Base-by-base conservation (phyloP, 2,329 filamentous ascomycete genomes). In the Hymenoscyphus albidus region DNA sequence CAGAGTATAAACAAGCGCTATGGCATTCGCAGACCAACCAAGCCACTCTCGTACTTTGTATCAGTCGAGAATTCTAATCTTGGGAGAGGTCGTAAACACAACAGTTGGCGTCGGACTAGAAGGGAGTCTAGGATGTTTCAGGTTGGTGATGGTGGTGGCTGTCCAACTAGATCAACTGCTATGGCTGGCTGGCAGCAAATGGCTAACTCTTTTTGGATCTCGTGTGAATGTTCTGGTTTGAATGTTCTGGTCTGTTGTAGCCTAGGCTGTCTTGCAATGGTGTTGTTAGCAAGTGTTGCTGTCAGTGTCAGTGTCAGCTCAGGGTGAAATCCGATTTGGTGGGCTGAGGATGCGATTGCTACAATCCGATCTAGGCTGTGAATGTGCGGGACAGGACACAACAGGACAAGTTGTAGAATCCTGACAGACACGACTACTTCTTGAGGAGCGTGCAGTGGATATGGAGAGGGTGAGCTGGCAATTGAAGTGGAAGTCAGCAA, bases 1-100 rank as follows among this genome's bases (percentile, higher is more conserved):
- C 56, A 63, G 58, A 65, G 61, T 59, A 40, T 42, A 9, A 35
- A 38, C 63, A 64, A 60, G 65, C 65, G 63, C 62, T 64, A 62
- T 54, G 55, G 51, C 62, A 64, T 64, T 27, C 58, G 58, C 62
- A 60, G 58, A 48, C 39, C 58, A 18, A 55, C 61, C 35, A 57
- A 57, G 55, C 39, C 32, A 57, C 6, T 12, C 31, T 59, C 58
- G 13, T 54, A 27, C 10, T 14, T 59, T 56, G 13, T 54, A 27
- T 22, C 10, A 42, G 58, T 57, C 59, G 63, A 38, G n/a, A 60
- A 5, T 44, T 64, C 56, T 18, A 22, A 48, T 58, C 18, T 54
- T 22, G 48, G 48, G 18, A 13, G 10, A 54, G 48, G 48, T 54
- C 13, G 48, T 54, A 10, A 54, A 54, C 9, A 3, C 10, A 44